Percentiles rank a stretch among this genome's conserved stretches.
Conservation (phyloP, 106 monocot genomes). For the Posidonia australis region DNA sequence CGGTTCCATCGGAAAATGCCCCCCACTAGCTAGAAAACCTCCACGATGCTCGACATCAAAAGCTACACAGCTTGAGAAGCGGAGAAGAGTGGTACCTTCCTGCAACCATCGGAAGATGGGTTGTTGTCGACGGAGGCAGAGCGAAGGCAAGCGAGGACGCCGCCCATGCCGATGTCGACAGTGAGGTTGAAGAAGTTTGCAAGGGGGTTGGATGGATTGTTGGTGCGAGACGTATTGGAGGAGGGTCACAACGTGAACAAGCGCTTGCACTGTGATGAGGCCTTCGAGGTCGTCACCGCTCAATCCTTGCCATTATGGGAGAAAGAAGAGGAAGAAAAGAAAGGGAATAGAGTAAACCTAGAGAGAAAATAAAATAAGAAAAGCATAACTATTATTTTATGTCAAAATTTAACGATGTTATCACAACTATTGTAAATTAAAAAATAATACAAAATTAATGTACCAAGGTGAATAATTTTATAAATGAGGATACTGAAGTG, state of each 20-base stretch:
- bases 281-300: conserved; percentile 16
- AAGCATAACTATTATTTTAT: too few relatives aligned
- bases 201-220: conserved; percentile 17
- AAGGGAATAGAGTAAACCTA: too few relatives aligned
- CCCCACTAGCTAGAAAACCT: conserved; percentile 7
- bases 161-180: conserved; percentile 28
- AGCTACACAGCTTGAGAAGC: conserved; percentile 16
- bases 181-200: conserved; percentile 26
- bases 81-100: conserved; percentile 8
- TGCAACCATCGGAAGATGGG: too few relatives aligned
- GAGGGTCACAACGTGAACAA: conserved; percentile 15
- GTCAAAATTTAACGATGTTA: too few relatives aligned
- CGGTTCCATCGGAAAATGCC: not conserved
- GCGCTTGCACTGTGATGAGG: conserved; percentile 9
- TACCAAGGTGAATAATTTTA: too few relatives aligned
- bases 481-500: too few relatives aligned
- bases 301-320: too few relatives aligned
- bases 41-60: not conserved
- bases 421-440: too few relatives aligned
- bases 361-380: too few relatives aligned
- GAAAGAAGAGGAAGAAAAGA: too few relatives aligned
- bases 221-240: conserved; percentile 1
- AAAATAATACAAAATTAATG: too few relatives aligned
- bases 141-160: conserved; percentile 24
- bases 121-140: conserved; percentile 9